Evolutionary conservation across 1,139 yeast species (phyloP).

Genomic region (Candida gigantensis): DNA sequence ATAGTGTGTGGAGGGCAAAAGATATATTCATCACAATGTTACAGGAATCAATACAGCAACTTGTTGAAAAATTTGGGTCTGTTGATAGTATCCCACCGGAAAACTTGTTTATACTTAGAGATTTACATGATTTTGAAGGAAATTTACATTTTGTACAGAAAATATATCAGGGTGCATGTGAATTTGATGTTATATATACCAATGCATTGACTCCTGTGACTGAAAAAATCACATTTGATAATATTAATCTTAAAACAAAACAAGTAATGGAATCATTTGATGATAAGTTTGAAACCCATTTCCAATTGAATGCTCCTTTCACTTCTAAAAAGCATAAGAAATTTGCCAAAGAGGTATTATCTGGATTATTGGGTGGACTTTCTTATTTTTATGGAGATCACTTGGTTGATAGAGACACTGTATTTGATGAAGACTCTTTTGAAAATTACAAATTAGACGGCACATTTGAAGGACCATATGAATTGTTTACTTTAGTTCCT

Average conservation of each 20-base stretch:
- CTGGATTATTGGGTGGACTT: slow-evolving; percentile 87
- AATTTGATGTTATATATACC: slow-evolving; percentile 69
- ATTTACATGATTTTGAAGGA: slow-evolving; percentile 64
- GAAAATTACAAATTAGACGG: slow-evolving; percentile 57
- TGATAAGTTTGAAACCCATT: slow-evolving; percentile 54
- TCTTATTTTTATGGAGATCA: slow-evolving; percentile 90
- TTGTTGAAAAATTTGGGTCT: slow-evolving; percentile 39
- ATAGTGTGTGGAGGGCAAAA: slow-evolving; percentile 74
- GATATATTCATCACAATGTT: slow-evolving; percentile 72
- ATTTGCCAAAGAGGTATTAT: slow-evolving; percentile 77
- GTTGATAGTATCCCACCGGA: slow-evolving; percentile 42
- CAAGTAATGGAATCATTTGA: slow-evolving; percentile 46
- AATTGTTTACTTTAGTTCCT: slow-evolving; percentile 82
- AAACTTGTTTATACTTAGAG: slow-evolving; percentile 58
- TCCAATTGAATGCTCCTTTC: slow-evolving; percentile 60
- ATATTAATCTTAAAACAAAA: slow-evolving; percentile 42
- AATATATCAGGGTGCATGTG: slow-evolving; percentile 70
- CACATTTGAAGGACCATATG: slow-evolving; percentile 62
- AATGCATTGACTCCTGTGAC: slow-evolving; percentile 41
- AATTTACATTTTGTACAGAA: slow-evolving; percentile 81
- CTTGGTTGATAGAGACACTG: slow-evolving; percentile 72
- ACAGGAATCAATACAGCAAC: slow-evolving; percentile 62
- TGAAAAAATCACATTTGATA: slow-evolving; percentile 43
- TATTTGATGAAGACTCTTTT: slow-evolving; percentile 65
- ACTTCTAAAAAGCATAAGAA: slow-evolving; percentile 38